A percentile compares a stretch with the other conserved stretches of the same genome.
phyloP scores from a whole-genome alignment of 1,139 yeast species.

The Pichia kudriavzevii region DNA sequence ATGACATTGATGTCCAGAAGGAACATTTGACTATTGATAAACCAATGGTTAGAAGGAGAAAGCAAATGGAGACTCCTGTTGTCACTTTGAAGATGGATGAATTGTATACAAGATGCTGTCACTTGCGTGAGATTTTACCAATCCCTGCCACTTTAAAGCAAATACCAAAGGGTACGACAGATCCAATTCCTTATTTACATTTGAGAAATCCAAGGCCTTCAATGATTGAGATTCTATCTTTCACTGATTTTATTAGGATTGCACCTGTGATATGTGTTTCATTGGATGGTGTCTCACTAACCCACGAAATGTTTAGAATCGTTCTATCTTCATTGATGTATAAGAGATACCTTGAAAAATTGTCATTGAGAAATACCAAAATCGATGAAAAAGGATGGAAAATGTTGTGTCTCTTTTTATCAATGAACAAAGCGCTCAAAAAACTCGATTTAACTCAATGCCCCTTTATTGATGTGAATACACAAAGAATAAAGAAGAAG shows the following conservation, averaged over 20 bases:
- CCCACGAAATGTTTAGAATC: conserved; percentile 57
- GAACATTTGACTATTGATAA: conserved; percentile 38
- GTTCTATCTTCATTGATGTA: conserved; percentile 54
- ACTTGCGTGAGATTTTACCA: conserved; percentile 83
- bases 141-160: conserved; percentile 85
- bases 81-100: conserved; percentile 45
- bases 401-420: conserved; percentile 58
- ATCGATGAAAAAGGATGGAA: conserved; percentile 66
- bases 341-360: conserved; percentile 54
- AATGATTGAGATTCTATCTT: conserved; percentile 63
- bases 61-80: conserved; percentile 45
- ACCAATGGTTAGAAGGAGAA: conserved; percentile 37
- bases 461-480: conserved; percentile 50
- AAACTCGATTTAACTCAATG: conserved; percentile 67
- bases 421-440: conserved; percentile 48
- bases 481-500: conserved; percentile 38
- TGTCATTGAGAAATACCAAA: conserved; percentile 66
- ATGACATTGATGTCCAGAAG: conserved; percentile 14
- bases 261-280: conserved; percentile 66
- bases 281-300: conserved; percentile 60
- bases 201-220: conserved; percentile 69
- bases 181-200: conserved; percentile 59
- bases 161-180: conserved; percentile 60
- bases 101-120: conserved; percentile 87
- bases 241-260: conserved; percentile 66